Base-by-base conservation (phyloP, 1,139 yeast species). In the Yamadazyma membranifaciens region DNA sequence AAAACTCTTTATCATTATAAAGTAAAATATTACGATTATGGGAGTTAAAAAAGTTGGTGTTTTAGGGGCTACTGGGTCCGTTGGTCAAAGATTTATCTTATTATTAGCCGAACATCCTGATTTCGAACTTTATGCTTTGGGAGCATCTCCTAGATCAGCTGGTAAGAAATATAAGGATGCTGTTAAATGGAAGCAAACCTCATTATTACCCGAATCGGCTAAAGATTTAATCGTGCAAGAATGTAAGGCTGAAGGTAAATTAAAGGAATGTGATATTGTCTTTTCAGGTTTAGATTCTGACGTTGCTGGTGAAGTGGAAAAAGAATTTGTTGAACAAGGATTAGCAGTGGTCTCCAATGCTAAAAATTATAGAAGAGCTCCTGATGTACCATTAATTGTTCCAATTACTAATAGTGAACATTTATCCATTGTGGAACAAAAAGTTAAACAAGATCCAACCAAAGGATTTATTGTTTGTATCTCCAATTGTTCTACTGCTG, bases 401-500 rank as follows among this genome's bases (percentile, higher is more conserved):
- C 98, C 99, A 38, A 89, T 92, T 47, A 95, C 88, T 45, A 92
- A 92, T 69, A 83, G 96, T n/a, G 95, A 88, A 52, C 99, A 92
- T 63, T 71, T 92, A 56, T 81, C 81, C 31, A 79, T 92, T 43
- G 78, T 91, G 43, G 85, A 80, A 55, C 68, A 77, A 44, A 80
- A 78, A 56, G 70, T 83, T 26, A 65, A 69, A 53, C 71, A 75
- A 10, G 68, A 69, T 12, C 12, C 4, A 59, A 65, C 54, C 9
- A 80, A 73, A 54, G 99, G 98, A 32, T 87, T 78, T 65, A 84
- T 88, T 54, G 83, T 92, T 38, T 92, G 98, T 70, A 92, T 92
- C 59, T 91, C 98, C 44, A 92, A 92, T 74, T 92, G 99, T 69
- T 89, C 98, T 34, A 92, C 99, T 35, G 98, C 98, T 10, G 98